Evolutionary conservation across 306 rosid genomes (phyloP), one percentile per base, ranked within the genome.

Genomic region (Vigna radiata): DNA sequence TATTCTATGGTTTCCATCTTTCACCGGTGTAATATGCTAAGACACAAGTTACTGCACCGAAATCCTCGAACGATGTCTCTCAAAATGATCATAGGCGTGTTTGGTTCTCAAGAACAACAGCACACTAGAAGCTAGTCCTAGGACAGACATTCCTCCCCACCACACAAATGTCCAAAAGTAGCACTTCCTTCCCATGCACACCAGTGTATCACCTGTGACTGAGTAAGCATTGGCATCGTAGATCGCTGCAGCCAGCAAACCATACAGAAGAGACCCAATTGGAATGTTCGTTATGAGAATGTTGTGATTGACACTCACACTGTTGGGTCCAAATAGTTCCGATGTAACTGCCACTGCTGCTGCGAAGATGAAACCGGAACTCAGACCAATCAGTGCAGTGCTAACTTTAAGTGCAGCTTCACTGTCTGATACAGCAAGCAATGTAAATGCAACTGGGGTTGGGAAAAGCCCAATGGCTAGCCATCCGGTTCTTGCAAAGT

Each of bases 401-500:
- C 99, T 96, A 15, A 60, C 25, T 5, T 86, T 81, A 16, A 96
- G 75, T 5, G 94, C 85, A 7, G 18, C 7, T 8, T 23, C 61
- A 47, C 88, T 76, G 48, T 84, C 87, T 75, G 96, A 86, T 16
- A 85, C 33, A 25, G 98, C 93, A 13, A 96, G 94, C 66, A 92
- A 6, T 73, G 89, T 68, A 70, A 96, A 92, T 3, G 98, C 99
- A 50, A 92, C 37, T 13, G 98, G 98, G 52, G 99, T 96, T 25
- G 99, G 99, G 70, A 92, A 4, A 5, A 96, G 91, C 3, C 94
- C 99, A 50, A 92, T 73, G 4, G 93, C 70, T 39, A 96, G 79
- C 98, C 99, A 96, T 56, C 97, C 99, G 2, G 99, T 96, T 70
- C 99, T 89, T 15, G 99, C 99, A 83, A 91, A 96, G 83, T 92